Conservation (phyloP, 345 rosid species). For the Citrus sp. region DNA sequence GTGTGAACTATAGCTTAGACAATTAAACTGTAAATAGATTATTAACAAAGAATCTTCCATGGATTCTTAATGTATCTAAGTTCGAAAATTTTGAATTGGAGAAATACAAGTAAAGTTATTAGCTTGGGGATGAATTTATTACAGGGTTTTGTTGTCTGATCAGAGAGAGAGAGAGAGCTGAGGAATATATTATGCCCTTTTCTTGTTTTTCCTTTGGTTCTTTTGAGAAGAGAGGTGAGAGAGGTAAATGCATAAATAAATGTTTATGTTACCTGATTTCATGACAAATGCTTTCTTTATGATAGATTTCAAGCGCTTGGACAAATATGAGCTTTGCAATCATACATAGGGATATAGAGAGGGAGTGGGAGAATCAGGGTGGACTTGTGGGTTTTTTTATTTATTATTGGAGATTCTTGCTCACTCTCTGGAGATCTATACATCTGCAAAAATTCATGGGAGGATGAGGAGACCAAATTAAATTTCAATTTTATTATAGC, state of each 20-base stretch:
- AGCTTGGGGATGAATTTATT: neutral
- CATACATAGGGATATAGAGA: conserved; percentile 84
- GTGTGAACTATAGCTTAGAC: neutral
- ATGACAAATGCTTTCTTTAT: conserved; percentile 90
- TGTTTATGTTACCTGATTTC: conserved; percentile 58
- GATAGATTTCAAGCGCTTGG: conserved; percentile 98
- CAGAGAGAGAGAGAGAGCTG: neutral
- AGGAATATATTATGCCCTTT: neutral
- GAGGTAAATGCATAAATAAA: conserved; percentile 59
- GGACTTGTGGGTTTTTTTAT: conserved; percentile 58
- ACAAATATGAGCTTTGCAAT: conserved; percentile 86
- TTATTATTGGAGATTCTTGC: conserved; percentile 73
- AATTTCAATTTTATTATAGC: conserved; percentile 64
- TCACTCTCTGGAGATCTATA: conserved; percentile 55
- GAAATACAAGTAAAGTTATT: neutral
- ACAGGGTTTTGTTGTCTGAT: neutral
- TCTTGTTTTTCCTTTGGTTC: conserved; percentile 6
- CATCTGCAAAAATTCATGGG: conserved; percentile 54
- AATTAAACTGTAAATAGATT: neutral
- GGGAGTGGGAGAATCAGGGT: conserved; percentile 88
- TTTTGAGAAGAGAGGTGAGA: conserved; percentile 34
- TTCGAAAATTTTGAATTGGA: conserved; percentile 1
- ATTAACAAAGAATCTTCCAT: neutral
- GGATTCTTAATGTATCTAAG: neutral
- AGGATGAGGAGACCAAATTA: conserved; percentile 54